These are phyloP conservation scores for Exophiala alcalophila DNA, from an alignment of 2,329 filamentous ascomycete species.

Conservation along the genomic window DNA sequence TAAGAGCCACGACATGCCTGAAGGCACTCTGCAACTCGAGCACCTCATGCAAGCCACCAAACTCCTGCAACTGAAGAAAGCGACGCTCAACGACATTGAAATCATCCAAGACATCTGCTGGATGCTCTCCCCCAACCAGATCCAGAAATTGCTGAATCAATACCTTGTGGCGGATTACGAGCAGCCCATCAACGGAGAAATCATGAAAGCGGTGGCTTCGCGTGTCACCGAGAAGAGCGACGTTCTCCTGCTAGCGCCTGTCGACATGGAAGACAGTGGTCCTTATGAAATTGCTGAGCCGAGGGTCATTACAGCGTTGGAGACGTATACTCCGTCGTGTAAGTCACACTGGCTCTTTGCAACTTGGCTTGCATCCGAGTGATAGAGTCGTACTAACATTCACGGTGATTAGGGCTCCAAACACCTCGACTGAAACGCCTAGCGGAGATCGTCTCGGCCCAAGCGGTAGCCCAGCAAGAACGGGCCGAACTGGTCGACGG, in stretches of 20 bases:
- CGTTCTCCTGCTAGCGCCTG: constrained; percentile 84
- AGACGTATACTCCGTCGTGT: constrained; percentile 98
- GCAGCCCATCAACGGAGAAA: constrained; percentile 98
- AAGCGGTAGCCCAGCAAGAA: constrained; percentile 93
- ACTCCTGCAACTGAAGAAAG: constrained; percentile 96
- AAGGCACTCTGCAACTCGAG: constrained; percentile 94
- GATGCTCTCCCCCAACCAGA: constrained; percentile 96
- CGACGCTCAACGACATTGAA: constrained; percentile 97
- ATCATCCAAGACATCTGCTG: constrained; percentile 99
- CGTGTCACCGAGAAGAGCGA: constrained; percentile 98
- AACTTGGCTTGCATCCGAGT: not conserved
- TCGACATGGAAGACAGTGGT: constrained; percentile 98
- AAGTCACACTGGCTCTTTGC: constrained; percentile 44
- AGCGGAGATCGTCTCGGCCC: constrained; percentile 95
- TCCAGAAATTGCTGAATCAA: constrained; percentile 97
- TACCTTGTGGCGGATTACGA: constrained; percentile 98
- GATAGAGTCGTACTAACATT: constrained; percentile 33
- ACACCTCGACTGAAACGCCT: constrained; percentile 90
- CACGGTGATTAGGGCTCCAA: constrained; percentile 70
- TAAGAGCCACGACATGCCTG: constrained; percentile 99
- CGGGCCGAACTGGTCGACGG: constrained; percentile 60
- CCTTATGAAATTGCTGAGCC: constrained; percentile 98
- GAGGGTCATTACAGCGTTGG: constrained; percentile 87
- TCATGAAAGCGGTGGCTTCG: constrained; percentile 98
- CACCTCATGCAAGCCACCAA: constrained; percentile 99